Percentiles rank a stretch among this genome's conserved stretches.
phyloP scores from a whole-genome alignment of 2,329 filamentous ascomycete genomes.

The Stemphylium beticola region DNA sequence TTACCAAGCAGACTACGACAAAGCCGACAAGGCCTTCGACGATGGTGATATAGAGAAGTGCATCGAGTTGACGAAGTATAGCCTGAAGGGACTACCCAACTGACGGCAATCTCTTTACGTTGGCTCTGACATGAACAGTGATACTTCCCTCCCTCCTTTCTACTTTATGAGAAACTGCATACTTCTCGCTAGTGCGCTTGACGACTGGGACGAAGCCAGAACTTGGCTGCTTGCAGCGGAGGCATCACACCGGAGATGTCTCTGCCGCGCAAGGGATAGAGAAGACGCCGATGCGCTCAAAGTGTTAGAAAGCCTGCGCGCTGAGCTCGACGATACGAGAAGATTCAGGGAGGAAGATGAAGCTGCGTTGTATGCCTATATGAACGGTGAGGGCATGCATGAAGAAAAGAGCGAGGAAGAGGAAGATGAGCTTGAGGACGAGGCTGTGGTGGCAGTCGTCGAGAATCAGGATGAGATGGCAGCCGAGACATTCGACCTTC shows the following conservation, averaged over 20 bases:
- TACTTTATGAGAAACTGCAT: background rate
- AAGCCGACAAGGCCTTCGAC: too few relatives aligned
- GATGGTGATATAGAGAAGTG: too few relatives aligned
- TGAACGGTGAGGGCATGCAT: background rate
- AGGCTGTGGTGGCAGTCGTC: background rate
- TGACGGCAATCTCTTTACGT: too few relatives aligned
- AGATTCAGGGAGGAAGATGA: background rate
- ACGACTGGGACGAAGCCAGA: background rate
- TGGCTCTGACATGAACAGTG: too few relatives aligned
- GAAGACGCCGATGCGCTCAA: background rate
- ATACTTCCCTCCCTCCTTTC: background rate
- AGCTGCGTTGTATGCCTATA: background rate
- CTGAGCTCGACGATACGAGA: background rate
- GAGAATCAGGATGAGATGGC: background rate
- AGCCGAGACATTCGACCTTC: background rate
- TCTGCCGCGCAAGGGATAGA: background rate
- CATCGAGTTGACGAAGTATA: too few relatives aligned
- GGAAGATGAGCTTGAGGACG: background rate
- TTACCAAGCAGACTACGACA: too few relatives aligned
- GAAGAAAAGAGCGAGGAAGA: background rate
- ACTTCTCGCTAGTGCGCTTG: background rate
- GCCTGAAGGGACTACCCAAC: too few relatives aligned
- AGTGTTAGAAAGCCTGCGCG: background rate
- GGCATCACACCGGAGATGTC: background rate
- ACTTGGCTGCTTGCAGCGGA: background rate